These are phyloP conservation scores for Aureobasidium sp. DNA, from an alignment of 2,329 filamentous ascomycete genomes.

Conservation along the genomic window DNA sequence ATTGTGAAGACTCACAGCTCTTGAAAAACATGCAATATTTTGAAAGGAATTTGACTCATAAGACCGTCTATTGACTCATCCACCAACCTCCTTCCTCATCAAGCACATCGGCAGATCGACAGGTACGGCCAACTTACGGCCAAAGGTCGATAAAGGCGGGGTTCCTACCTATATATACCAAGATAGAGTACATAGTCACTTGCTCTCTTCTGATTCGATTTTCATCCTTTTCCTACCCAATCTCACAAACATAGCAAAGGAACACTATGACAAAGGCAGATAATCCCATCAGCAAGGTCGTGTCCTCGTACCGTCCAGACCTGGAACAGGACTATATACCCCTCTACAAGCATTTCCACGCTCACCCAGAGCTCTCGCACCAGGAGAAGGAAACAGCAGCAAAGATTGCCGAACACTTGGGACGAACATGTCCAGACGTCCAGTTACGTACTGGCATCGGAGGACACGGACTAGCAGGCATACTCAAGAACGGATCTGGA, in stretches of 20 bases:
- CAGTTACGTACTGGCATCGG: slow-evolving; percentile 46
- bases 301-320: slow-evolving; percentile 30
- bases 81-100: not conserved
- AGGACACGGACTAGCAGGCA: slow-evolving; percentile 48
- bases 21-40: not conserved
- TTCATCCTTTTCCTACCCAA: not conserved
- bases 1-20: not conserved
- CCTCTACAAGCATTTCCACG: slow-evolving; percentile 51
- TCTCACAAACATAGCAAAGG: not conserved
- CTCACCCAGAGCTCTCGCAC: slow-evolving; percentile 50
- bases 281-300: slow-evolving; percentile 14
- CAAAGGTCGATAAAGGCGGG: not conserved
- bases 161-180: not conserved
- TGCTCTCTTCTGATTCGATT: too few relatives aligned
- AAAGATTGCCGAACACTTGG: slow-evolving; percentile 36
- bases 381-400: slow-evolving; percentile 47
- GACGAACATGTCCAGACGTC: slow-evolving; percentile 26
- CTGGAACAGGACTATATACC: slow-evolving; percentile 40
- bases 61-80: not conserved
- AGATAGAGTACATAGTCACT: not conserved
- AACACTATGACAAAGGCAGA: not conserved
- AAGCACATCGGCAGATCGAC: not conserved
- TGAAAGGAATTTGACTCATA: not conserved
- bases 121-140: not conserved
- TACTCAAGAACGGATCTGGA: slow-evolving; percentile 48